These are phyloP conservation scores for Margaritispora aquatica DNA, from an alignment of 495 filamentous ascomycete genomes.

Conservation along the genomic window DNA sequence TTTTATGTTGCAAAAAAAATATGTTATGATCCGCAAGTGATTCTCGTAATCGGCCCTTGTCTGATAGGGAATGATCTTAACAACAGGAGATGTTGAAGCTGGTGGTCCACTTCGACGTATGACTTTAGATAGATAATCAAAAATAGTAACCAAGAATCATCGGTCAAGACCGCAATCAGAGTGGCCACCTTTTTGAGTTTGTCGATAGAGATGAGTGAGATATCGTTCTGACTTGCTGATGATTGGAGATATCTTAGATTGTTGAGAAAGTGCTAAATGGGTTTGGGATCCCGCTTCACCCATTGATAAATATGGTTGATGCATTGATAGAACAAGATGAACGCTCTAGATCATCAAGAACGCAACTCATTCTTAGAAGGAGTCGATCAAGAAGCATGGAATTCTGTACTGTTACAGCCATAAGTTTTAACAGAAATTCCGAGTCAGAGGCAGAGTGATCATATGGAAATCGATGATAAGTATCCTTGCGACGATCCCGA, in stretches of 20 bases:
- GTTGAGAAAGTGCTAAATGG: no score
- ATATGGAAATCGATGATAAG: background rate
- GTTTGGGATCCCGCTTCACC: no score
- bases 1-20: background rate
- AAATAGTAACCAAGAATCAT: background rate
- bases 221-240: no score
- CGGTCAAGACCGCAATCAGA: background rate
- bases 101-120: constrained; percentile 1
- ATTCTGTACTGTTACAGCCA: no score
- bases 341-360: no score
- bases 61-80: background rate
- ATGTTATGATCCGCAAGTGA: background rate
- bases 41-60: constrained; percentile 1
- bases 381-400: no score
- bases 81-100: background rate
- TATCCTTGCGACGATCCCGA: background rate
- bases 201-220: no score
- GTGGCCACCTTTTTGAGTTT: background rate
- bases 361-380: no score
- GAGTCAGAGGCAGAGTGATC: background rate
- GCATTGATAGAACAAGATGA: no score
- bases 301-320: no score
- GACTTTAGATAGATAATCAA: background rate
- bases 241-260: no score
- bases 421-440: background rate